Base-by-base conservation (phyloP, 202 grass and related monocot genomes). In the Zoysia matrella region DNA sequence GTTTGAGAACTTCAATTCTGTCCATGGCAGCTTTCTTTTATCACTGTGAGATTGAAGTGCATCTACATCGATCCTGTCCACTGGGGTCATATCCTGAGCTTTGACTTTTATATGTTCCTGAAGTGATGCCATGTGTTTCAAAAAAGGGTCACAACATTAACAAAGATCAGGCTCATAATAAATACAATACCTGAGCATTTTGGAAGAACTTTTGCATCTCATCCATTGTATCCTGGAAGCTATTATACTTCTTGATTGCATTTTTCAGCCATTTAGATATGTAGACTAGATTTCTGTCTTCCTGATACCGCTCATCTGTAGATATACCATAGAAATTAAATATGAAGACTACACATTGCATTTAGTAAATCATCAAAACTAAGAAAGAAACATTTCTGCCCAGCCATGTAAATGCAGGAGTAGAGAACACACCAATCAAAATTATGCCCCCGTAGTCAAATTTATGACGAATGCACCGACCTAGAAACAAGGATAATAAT, bases 401-500 rank as follows among this genome's bases (percentile, higher is more conserved):
- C 50, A 62, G 39, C 39, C 49, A 82, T 72, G 67, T 53, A 67
- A 73, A 84, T 49, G 44, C 56, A n/a, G 40, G 47, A 61, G 12
- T 43, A 55, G 22, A 73, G 51, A 67, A 76, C 69, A 47, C 88
- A 98, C 95, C 95, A 65, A 98, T 89, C 65, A 98, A 84, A 89
- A 98, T 95, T 87, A 95, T 98, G 71, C 90, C 92, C 78, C 95
- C 95, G 4, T 95, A 98, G 77, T 95, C 95, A 75, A 85, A 91
- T 87, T 88, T 98, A 79, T 98, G 95, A 15, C 95, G 88, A 84
- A 98, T 95, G 65, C 95, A 98, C 52, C 92, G 92, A 86, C 95
- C 95, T 98, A 82, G 13, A 79, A 87, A 78, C 6, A 71, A 79
- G 48, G 54, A 79, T 48, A 68, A 16, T 11, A 79, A 82, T 79